Percentiles rank a stretch among this genome's conserved stretches.
These are phyloP conservation scores for Xylaria curta DNA, from an alignment of 495 filamentous ascomycete genomes.

Conservation along the genomic window DNA sequence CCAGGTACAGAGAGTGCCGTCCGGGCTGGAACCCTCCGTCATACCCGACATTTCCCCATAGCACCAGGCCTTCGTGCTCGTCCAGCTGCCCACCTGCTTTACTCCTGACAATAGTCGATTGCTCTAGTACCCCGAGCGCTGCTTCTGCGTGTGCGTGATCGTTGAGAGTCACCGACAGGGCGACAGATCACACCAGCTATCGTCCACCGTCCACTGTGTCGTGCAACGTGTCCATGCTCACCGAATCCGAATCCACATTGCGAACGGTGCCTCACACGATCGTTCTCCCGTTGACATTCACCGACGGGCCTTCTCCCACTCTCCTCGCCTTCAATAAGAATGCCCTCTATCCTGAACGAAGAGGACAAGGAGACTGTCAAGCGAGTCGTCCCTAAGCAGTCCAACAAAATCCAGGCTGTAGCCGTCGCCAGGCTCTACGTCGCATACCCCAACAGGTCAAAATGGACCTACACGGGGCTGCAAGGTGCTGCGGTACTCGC, in stretches of 20 bases:
- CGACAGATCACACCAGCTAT: background rate
- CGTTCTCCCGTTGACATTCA: constrained; percentile 17
- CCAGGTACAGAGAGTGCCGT: background rate
- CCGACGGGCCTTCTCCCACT: constrained; percentile 28
- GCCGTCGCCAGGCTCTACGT: constrained; percentile 94
- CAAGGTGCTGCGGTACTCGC: constrained; percentile 93
- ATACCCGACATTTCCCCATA: constrained; percentile 26
- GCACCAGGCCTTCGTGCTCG: constrained; percentile 6
- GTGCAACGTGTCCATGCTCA: constrained; percentile 10
- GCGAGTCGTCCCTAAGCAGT: constrained; percentile 84
- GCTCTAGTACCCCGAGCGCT: background rate
- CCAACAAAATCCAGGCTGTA: constrained; percentile 94
- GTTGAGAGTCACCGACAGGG: background rate
- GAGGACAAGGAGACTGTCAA: constrained; percentile 94
- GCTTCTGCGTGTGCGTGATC: constrained; percentile 5
- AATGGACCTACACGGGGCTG: constrained; percentile 94
- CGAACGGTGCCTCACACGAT: constrained; percentile 24
- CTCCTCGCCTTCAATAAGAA: constrained; percentile 46
- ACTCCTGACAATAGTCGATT: constrained; percentile 12
- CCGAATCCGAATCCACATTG: constrained; percentile 26
- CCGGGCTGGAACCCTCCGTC: constrained; percentile 18
- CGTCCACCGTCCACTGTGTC: background rate
- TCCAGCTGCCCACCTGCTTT: background rate
- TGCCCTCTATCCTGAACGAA: constrained; percentile 89
- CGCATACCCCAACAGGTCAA: constrained; percentile 81